These are phyloP conservation scores for Dothideomycetes sp. DNA, from an alignment of 2,329 filamentous ascomycete genomes.

Conservation along the genomic window DNA sequence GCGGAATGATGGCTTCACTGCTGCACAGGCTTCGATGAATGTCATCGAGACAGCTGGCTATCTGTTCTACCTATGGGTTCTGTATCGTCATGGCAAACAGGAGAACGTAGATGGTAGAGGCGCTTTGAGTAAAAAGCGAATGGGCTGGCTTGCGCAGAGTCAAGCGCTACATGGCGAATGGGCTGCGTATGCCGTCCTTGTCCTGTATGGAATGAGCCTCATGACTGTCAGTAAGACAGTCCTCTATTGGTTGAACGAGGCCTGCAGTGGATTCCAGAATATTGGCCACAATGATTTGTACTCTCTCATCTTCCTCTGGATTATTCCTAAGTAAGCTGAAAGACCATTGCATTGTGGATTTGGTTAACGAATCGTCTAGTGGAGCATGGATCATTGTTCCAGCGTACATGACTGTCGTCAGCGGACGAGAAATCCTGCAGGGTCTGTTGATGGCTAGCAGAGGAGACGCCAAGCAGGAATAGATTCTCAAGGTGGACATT, in stretches of 20 bases:
- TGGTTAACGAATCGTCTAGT: conserved; percentile 26
- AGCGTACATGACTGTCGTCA: conserved; percentile 48
- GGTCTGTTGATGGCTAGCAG: conserved; percentile 39
- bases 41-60: conserved; percentile 58
- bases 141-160: conserved; percentile 35
- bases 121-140: conserved; percentile 26
- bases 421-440: conserved; percentile 50
- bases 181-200: conserved; percentile 45
- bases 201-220: conserved; percentile 47
- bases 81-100: conserved; percentile 31
- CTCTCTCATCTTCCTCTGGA: conserved; percentile 48
- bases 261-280: conserved; percentile 48
- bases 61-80: conserved; percentile 46
- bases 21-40: conserved; percentile 62
- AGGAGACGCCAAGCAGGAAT: conserved; percentile 14
- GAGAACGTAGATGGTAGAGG: conserved; percentile 24
- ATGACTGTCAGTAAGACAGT: conserved; percentile 60
- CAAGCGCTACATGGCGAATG: conserved; percentile 40
- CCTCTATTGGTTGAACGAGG: conserved; percentile 56
- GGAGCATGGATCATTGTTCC: conserved; percentile 56
- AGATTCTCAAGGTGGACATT: too few relatives aligned
- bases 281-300: conserved; percentile 49
- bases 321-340: conserved; percentile 51
- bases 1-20: conserved; percentile 61
- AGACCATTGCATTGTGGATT: too few relatives aligned